Percentiles rank a stretch among this genome's conserved stretches.
Conservation (phyloP, 768 basidiomycete species). For the Boletus rubroflammeus region DNA sequence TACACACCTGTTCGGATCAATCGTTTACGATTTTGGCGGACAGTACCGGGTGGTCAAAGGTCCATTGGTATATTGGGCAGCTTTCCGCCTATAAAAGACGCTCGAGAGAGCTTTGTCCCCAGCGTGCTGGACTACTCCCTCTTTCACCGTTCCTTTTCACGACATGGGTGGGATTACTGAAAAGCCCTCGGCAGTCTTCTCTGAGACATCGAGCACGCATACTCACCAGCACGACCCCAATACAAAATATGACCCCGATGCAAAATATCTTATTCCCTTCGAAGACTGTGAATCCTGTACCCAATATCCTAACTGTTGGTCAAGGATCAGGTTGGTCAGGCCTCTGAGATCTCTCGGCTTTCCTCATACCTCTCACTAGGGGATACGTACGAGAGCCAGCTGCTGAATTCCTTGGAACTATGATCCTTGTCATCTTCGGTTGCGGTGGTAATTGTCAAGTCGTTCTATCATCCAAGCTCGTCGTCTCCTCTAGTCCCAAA, state of each 20-base stretch:
- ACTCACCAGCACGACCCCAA: background rate
- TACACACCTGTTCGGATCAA: background rate
- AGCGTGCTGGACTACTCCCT: background rate
- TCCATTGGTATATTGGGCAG: background rate
- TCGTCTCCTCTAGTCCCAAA: background rate
- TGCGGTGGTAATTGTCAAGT: background rate
- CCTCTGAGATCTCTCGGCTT: background rate
- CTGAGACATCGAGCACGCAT: background rate
- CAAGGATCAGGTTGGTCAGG: background rate
- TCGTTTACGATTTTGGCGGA: background rate
- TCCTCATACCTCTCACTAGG: background rate
- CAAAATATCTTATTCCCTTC: background rate
- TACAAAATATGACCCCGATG: background rate
- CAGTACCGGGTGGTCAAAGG: background rate
- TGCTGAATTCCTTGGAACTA: background rate
- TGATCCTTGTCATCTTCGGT: background rate
- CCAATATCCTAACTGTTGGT: background rate
- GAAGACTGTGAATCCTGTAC: background rate
- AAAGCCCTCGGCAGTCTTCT: background rate
- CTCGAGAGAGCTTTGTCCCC: background rate
- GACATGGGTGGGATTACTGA: background rate
- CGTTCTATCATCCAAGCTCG: background rate
- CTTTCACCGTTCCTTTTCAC: background rate
- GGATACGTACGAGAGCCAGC: background rate
- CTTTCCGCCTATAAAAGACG: background rate